Conservation (phyloP, 371 early-diverging fungal genomes). For the Coemansia sp. region DNA sequence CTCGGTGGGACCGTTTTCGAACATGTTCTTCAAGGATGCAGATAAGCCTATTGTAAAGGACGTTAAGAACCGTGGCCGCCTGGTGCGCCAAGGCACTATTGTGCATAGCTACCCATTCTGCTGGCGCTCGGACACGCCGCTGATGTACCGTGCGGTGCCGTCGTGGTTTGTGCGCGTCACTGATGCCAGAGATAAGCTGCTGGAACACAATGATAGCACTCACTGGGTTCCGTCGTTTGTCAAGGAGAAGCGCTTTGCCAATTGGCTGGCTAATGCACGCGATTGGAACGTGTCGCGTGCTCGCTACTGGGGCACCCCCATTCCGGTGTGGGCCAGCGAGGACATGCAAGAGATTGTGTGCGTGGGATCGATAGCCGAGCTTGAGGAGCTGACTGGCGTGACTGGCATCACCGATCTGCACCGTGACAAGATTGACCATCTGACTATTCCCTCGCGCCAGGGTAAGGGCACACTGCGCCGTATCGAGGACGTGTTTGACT, state of each 20-base stretch:
- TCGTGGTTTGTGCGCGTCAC: constrained; percentile 98
- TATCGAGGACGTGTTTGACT: constrained; percentile 99
- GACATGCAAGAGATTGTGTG: constrained; percentile 94
- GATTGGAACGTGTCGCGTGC: constrained; percentile 99
- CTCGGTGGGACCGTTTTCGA: constrained; percentile 83
- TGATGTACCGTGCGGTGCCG: constrained; percentile 98
- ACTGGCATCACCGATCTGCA: constrained; percentile 95
- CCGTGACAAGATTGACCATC: constrained; percentile 96
- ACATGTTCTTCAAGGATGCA: constrained; percentile 96
- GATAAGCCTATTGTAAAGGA: constrained; percentile 96
- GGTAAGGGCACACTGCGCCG: constrained; percentile 91
- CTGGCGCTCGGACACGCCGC: constrained; percentile 98
- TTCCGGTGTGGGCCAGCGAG: constrained; percentile 98
- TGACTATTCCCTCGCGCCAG: constrained; percentile 93
- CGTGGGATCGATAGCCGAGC: constrained; percentile 94
- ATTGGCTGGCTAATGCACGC: constrained; percentile 98
- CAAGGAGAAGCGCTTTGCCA: constrained; percentile 97
- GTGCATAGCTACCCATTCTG: constrained; percentile 96
- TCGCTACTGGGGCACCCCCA: constrained; percentile 99
- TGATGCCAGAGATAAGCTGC: constrained; percentile 80
- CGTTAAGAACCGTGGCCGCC: constrained; percentile 77
- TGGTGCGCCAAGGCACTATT: constrained; percentile 87
- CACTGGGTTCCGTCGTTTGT: constrained; percentile 98
- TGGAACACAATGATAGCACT: constrained; percentile 88
- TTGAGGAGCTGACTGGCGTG: constrained; percentile 88